A percentile compares a stretch with the other conserved stretches of the same genome.
phyloP scores from a whole-genome alignment of 495 filamentous ascomycete genomes.

The Xylaria intraflava region DNA sequence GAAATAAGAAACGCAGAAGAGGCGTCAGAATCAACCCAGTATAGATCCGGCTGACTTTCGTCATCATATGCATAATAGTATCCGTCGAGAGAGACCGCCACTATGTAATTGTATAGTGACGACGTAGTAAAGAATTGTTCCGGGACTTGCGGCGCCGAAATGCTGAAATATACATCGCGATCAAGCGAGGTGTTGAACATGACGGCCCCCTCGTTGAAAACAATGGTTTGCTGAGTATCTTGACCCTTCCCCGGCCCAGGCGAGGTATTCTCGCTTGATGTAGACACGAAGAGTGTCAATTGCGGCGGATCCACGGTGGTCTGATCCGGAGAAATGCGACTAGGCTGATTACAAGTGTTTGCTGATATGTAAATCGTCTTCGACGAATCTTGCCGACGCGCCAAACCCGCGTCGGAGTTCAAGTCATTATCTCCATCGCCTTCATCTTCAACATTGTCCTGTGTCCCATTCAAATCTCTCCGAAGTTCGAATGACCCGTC shows the following conservation, averaged over 20 bases:
- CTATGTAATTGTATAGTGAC: conserved; percentile 59
- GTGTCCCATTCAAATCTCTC: conserved; percentile 15
- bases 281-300: conserved; percentile 72
- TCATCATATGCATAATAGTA: conserved; percentile 58
- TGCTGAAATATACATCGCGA: conserved; percentile 63
- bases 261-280: conserved; percentile 51
- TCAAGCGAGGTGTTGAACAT: conserved; percentile 47
- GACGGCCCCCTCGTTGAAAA: conserved; percentile 54
- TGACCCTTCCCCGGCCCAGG: conserved; percentile 57
- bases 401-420: conserved; percentile 12
- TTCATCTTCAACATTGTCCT: conserved; percentile 14
- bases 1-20: conserved; percentile 72
- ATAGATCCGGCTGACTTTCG: conserved; percentile 42
- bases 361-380: conserved; percentile 68
- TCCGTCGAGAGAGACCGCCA: conserved; percentile 74
- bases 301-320: conserved; percentile 52
- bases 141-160: conserved; percentile 60
- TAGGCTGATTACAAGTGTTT: conserved; percentile 72
- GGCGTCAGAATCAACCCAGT: conserved; percentile 74
- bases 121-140: conserved; percentile 43
- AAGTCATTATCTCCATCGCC: conserved; percentile 1
- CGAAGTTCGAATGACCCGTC: conserved; percentile 12
- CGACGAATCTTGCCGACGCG: conserved; percentile 22
- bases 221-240: conserved; percentile 35
- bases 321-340: conserved; percentile 34